Evolutionary conservation across 2,329 filamentous ascomycete genomes (phyloP), one percentile per base, ranked within the genome.

Genomic region (Teratosphaeria epicoccoides): DNA sequence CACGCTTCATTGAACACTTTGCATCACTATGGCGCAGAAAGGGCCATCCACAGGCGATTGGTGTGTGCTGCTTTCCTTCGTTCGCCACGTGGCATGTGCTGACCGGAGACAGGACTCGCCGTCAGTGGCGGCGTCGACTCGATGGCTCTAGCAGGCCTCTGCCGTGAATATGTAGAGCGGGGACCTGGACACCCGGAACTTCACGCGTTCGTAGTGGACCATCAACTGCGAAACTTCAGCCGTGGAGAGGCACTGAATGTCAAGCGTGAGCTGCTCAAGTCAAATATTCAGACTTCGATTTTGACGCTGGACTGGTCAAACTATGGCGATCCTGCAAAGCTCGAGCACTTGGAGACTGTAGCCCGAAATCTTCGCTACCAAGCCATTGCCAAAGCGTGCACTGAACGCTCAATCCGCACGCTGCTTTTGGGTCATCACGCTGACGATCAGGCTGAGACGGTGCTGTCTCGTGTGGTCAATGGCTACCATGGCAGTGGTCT

Each of bases 41-140:
- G 33, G 33, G 33, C n/a, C 33, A 6, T 17, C 33, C n/a, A 17
- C 14, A 14, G 10, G 20, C 5, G n/a, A 40, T 40, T 17, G 33
- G 33, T 40, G 20, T 4, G 9, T 14, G 20, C 1, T 6, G n/a
- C 33, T 20, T 9, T 40, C 33, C n/a, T 20, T 14, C 3, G n/a
- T 7, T 40, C 14, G 33, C 33, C 4, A 20, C 5, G 10, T 3
- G 20, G 3, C 33, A 17, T 40, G n/a, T 40, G 33, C 33, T 40
- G 10, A 40, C n/a, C 4, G n/a, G 5, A 17, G 7, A 6, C 14
- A 72, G 72, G 78, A 50, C 73, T 97, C 53, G 93, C 90, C 14
- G 75, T 97, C 55, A 96, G 90, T 64, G 93, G 93, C 23, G 93
- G 93, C 6, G 87, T 93, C 37, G 93, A 98, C 69, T 97, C 91